Evolutionary conservation across 345 rosid species (phyloP).

Genomic region (Fremontodendron californicum): DNA sequence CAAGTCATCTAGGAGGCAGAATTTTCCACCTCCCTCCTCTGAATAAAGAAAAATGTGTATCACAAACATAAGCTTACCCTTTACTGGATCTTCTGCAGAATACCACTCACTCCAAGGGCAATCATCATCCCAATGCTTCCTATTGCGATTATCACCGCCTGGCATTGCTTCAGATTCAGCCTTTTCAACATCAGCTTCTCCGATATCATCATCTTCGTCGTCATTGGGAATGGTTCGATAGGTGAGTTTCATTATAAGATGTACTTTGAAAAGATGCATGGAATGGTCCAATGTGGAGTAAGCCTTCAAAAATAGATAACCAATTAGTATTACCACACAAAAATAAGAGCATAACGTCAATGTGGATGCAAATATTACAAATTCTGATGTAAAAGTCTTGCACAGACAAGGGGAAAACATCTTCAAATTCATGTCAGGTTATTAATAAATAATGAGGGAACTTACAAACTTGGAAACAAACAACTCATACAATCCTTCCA

Average conservation of each 20-base stretch:
- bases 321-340: background rate
- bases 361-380: background rate
- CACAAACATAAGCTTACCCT: slow-evolving; percentile 46
- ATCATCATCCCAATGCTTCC: slow-evolving; percentile 85
- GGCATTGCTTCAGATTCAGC: slow-evolving; percentile 41
- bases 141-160: slow-evolving; percentile 43
- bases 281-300: slow-evolving; percentile 71
- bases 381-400: background rate
- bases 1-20: slow-evolving; percentile 2
- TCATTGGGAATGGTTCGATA: slow-evolving; percentile 68
- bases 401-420: background rate
- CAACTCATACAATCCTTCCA: slow-evolving; percentile 91
- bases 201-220: slow-evolving; percentile 53
- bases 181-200: slow-evolving; percentile 45
- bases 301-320: slow-evolving; percentile 51
- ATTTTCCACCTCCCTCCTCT: background rate
- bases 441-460: slow-evolving; percentile 8
- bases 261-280: slow-evolving; percentile 61
- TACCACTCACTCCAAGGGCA: slow-evolving; percentile 99
- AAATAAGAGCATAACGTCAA: background rate
- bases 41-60: background rate
- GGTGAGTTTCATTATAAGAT: slow-evolving; percentile 78
- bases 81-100: slow-evolving; percentile 91
- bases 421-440: too few species aligned
- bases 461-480: slow-evolving; percentile 97